Evolutionary conservation across 1,284 basidiomycete genomes (phyloP).

Genomic region (Cryptococcus sp.): DNA sequence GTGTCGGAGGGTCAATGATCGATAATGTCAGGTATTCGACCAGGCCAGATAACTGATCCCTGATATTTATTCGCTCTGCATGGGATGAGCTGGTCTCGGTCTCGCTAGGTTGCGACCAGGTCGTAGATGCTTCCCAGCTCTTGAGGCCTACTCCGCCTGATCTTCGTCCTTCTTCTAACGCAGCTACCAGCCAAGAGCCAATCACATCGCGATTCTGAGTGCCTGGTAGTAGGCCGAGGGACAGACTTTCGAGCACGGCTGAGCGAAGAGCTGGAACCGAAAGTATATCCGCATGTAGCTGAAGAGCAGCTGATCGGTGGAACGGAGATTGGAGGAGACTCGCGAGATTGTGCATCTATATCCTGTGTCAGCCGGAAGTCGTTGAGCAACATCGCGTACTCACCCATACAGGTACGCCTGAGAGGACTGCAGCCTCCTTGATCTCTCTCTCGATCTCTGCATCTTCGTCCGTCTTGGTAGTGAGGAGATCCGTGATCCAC

Average conservation of each 20-base stretch:
- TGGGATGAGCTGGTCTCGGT: constrained; percentile 7
- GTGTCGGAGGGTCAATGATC: constrained; percentile 65
- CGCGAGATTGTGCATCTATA: constrained; percentile 82
- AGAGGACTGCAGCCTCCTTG: constrained; percentile 41
- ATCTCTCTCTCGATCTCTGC: constrained; percentile 57
- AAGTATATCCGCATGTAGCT: constrained; percentile 70
- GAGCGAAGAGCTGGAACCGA: constrained; percentile 60
- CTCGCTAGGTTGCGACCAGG: constrained; percentile 14
- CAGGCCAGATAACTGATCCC: constrained; percentile 43
- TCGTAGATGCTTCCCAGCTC: constrained; percentile 37
- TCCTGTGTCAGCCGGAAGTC: constrained; percentile 19
- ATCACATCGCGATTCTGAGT: constrained; percentile 73
- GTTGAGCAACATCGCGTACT: constrained; percentile 39
- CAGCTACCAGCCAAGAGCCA: constrained; percentile 69
- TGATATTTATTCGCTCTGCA: constrained; percentile 50
- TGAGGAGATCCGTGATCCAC: constrained; percentile 63
- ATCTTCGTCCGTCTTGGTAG: constrained; percentile 52
- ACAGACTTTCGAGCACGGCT: constrained; percentile 63
- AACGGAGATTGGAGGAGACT: constrained; percentile 78
- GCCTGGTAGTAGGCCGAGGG: constrained; percentile 44
- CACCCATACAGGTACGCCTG: constrained; percentile 81
- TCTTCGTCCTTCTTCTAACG: constrained; percentile 47
- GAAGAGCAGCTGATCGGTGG: constrained; percentile 70
- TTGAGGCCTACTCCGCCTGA: constrained; percentile 38
- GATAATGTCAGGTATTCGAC: constrained; percentile 53